These are phyloP conservation scores for Suillus placidus DNA, from an alignment of 768 basidiomycete genomes.

Conservation along the genomic window DNA sequence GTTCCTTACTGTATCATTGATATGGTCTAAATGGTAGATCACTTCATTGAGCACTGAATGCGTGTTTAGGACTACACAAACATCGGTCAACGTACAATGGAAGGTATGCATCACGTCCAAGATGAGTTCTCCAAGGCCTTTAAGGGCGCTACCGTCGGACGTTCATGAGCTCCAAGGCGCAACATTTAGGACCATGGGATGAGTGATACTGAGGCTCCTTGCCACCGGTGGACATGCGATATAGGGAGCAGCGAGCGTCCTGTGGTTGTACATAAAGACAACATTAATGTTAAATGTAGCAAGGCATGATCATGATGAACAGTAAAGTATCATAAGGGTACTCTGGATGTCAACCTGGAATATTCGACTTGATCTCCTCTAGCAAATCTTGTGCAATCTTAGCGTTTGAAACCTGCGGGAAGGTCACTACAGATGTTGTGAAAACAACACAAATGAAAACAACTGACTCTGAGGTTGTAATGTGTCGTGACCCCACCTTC, in stretches of 20 bases:
- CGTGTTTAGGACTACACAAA: background rate
- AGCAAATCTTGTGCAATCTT: slow-evolving; percentile 73
- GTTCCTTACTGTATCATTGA: background rate
- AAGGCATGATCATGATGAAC: slow-evolving; percentile 22
- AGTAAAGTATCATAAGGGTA: slow-evolving; percentile 16
- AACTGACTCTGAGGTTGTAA: slow-evolving; percentile 73
- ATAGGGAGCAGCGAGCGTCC: slow-evolving; percentile 3
- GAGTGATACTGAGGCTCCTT: background rate
- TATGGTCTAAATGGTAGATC: background rate
- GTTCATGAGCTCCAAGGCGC: background rate
- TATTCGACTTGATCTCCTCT: slow-evolving; percentile 51
- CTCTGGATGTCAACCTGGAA: slow-evolving; percentile 33
- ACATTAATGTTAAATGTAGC: slow-evolving; percentile 38
- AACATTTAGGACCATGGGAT: background rate
- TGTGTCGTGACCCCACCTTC: slow-evolving; percentile 62
- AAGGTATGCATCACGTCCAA: background rate
- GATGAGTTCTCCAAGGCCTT: background rate
- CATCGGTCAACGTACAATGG: slow-evolving; percentile 1
- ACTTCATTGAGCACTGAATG: background rate
- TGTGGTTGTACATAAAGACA: slow-evolving; percentile 14
- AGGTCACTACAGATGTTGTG: slow-evolving; percentile 9
- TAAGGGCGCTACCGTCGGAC: background rate
- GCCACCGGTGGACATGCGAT: background rate
- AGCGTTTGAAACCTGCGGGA: slow-evolving; percentile 59
- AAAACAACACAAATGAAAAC: slow-evolving; percentile 10